Evolutionary conservation across 352 stramenopile species (phyloP).

Genomic region (Pythium oligandrum): DNA sequence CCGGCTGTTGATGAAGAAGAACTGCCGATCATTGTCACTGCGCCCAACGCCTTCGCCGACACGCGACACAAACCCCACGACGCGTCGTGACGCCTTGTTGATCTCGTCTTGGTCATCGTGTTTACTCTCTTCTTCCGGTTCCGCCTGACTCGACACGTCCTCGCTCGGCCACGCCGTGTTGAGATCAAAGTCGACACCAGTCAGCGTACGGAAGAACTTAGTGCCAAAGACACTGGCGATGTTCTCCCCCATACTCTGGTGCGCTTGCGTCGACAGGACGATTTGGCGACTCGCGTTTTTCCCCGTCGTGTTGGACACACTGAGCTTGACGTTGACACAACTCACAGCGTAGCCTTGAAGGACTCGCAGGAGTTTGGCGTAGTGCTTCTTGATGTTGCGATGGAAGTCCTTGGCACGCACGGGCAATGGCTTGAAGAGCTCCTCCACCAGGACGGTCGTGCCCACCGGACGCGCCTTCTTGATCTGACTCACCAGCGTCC

Average conservation of each 20-base stretch:
- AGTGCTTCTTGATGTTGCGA: constrained; percentile 93
- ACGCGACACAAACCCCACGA: constrained; percentile 71
- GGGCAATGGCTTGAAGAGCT: constrained; percentile 91
- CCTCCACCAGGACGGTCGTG: constrained; percentile 91
- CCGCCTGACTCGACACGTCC: constrained; percentile 17
- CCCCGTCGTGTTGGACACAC: constrained; percentile 41
- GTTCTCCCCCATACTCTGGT: constrained; percentile 72
- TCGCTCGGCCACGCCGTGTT: constrained; percentile 9
- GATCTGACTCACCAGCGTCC: constrained; percentile 44
- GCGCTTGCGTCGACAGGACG: constrained; percentile 65
- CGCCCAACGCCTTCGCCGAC: constrained; percentile 62
- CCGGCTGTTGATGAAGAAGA: constrained; percentile 95
- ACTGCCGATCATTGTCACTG: constrained; percentile 90
- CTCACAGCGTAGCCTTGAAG: constrained; percentile 85
- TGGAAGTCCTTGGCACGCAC: constrained; percentile 92
- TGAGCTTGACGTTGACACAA: constrained; percentile 52
- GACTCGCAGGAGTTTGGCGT: constrained; percentile 87
- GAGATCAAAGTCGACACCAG: constrained; percentile 71
- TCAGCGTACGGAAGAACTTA: constrained; percentile 87
- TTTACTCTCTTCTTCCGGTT: constrained; percentile 5
- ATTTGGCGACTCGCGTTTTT: constrained; percentile 42
- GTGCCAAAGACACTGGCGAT: constrained; percentile 89
- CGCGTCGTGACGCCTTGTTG: constrained; percentile 20
- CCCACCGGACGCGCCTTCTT: constrained; percentile 75
- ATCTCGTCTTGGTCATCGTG: constrained; percentile 16